Evolutionary conservation across 805 yeast genomes (phyloP).

Genomic region (Kodamaea hsintzibuensis): DNA sequence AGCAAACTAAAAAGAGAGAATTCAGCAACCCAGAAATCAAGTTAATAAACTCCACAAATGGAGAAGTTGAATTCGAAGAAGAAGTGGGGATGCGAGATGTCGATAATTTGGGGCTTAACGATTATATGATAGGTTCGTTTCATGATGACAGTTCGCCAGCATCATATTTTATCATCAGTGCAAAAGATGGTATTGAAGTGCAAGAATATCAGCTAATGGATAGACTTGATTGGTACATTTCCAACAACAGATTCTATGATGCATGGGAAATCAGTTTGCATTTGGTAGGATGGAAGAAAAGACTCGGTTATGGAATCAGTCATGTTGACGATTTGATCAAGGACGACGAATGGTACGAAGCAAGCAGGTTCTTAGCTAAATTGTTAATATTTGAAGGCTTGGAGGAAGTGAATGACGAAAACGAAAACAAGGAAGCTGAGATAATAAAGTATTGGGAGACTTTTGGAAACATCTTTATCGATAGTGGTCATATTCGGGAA

Average conservation of each 20-base stretch:
- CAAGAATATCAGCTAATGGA: slow-evolving; percentile 71
- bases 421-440: slow-evolving; percentile 22
- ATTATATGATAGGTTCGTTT: slow-evolving; percentile 59
- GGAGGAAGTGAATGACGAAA: slow-evolving; percentile 20
- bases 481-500: slow-evolving; percentile 43
- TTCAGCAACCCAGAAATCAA: slow-evolving; percentile 71
- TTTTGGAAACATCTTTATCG: slow-evolving; percentile 57
- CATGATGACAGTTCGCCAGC: slow-evolving; percentile 32
- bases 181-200: slow-evolving; percentile 78
- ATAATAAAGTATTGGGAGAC: slow-evolving; percentile 56
- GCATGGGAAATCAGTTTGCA: slow-evolving; percentile 81
- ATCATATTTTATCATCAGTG: slow-evolving; percentile 69
- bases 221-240: slow-evolving; percentile 69
- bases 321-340: slow-evolving; percentile 49
- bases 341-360: slow-evolving; percentile 53
- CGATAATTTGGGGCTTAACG: slow-evolving; percentile 70
- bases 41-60: slow-evolving; percentile 61
- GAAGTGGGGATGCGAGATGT: slow-evolving; percentile 65
- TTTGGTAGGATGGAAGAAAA: slow-evolving; percentile 48
- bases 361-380: slow-evolving; percentile 48
- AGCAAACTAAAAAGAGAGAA: slow-evolving; percentile 17
- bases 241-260: slow-evolving; percentile 51
- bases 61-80: slow-evolving; percentile 77
- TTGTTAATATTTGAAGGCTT: slow-evolving; percentile 27
- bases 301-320: slow-evolving; percentile 61